Percentiles rank a stretch among this genome's conserved stretches.
Evolutionary conservation across 495 filamentous ascomycete species (phyloP).

Genomic region (Penicillium flavigenum): DNA sequence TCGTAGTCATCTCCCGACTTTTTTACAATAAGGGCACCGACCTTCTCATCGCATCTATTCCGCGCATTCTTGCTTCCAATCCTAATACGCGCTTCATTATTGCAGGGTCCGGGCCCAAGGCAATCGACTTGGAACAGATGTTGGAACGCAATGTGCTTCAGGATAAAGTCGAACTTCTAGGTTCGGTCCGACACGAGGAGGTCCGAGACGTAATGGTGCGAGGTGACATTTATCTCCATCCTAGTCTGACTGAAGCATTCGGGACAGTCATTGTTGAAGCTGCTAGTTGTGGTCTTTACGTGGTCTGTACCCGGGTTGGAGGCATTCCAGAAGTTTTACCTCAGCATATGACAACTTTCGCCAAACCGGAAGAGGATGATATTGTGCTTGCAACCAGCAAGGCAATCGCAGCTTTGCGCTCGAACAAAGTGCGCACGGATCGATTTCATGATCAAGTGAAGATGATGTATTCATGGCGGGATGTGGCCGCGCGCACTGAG

Average conservation of each 20-base stretch:
- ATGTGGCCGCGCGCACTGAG: conserved; percentile 89
- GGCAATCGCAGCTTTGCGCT: conserved; percentile 82
- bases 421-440: conserved; percentile 88
- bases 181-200: conserved; percentile 90
- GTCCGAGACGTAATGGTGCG: conserved; percentile 98
- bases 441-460: conserved; percentile 95
- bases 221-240: conserved; percentile 95
- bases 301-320: conserved; percentile 93
- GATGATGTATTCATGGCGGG: conserved; percentile 96
- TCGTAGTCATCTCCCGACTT: conserved; percentile 93
- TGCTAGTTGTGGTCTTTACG: conserved; percentile 89
- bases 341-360: conserved; percentile 82
- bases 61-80: conserved; percentile 82
- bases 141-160: conserved; percentile 93
- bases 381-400: conserved; percentile 67
- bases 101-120: conserved; percentile 90
- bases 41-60: conserved; percentile 89
- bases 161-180: conserved; percentile 87
- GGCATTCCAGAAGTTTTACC: conserved; percentile 96
- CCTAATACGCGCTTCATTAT: conserved; percentile 97
- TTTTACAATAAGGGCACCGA: conserved; percentile 99
- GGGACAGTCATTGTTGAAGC: conserved; percentile 97
- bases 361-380: conserved; percentile 71
- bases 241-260: conserved; percentile 92
- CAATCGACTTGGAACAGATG: conserved; percentile 98